A percentile compares a stretch with the other conserved stretches of the same genome.
phyloP scores from a whole-genome alignment of 805 yeast genomes.

The Teunomyces panamensis region DNA sequence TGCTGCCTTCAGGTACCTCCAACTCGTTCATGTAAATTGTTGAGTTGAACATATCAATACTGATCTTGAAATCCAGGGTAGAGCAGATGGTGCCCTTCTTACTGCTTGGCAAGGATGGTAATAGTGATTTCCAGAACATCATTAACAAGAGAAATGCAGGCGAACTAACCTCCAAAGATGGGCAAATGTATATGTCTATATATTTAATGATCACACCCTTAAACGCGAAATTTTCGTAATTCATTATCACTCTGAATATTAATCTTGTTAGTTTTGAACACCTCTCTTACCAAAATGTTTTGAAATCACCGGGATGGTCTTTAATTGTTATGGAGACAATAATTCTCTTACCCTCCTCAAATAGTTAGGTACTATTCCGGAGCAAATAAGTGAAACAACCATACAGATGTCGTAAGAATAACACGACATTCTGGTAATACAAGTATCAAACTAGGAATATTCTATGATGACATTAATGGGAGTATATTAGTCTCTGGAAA shows the following conservation, averaged over 20 bases:
- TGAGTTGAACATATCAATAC: slow-evolving; percentile 6
- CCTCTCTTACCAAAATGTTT: too few relatives aligned
- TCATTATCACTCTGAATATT: background rate
- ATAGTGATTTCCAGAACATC: slow-evolving; percentile 30
- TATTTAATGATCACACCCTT: background rate
- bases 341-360: too few relatives aligned
- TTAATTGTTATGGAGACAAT: too few relatives aligned
- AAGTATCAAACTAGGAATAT: too few relatives aligned
- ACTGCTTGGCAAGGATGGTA: slow-evolving; percentile 27
- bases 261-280: too few relatives aligned
- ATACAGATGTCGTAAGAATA: too few relatives aligned
- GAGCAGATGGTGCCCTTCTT: slow-evolving; percentile 23
- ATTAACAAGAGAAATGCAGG: slow-evolving; percentile 7
- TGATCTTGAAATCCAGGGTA: slow-evolving; percentile 11
- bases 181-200: background rate
- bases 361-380: too few relatives aligned
- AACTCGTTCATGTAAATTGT: slow-evolving; percentile 10
- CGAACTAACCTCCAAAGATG: background rate
- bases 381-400: too few relatives aligned
- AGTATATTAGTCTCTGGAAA: background rate
- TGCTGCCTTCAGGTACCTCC: background rate
- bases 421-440: too few relatives aligned
- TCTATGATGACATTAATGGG: background rate
- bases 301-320: too few relatives aligned
- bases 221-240: background rate